phyloP scores from a whole-genome alignment of 768 basidiomycete species.

The Galerina sulciceps region DNA sequence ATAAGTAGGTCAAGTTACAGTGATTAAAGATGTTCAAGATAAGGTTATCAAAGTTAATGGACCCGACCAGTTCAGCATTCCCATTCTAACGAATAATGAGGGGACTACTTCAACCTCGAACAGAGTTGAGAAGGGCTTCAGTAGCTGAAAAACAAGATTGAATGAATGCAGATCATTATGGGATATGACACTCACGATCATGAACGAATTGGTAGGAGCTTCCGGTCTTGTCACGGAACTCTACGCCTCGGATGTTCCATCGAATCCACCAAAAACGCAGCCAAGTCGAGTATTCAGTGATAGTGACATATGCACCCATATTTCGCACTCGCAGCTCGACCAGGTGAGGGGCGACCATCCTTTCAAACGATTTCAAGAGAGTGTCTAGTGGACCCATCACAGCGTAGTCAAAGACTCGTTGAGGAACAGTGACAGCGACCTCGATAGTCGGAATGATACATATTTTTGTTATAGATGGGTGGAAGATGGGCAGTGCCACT shows the following conservation, averaged over 20 bases:
- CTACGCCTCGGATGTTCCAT: conserved; percentile 25
- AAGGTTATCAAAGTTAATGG: no score
- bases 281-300: conserved; percentile 23
- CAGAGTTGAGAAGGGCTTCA: conserved; percentile 21
- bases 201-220: conserved; percentile 13
- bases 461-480: conserved; percentile 43
- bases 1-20: background rate
- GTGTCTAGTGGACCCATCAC: conserved; percentile 45
- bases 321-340: conserved; percentile 44
- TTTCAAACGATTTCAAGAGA: conserved; percentile 40
- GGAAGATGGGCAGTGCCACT: conserved; percentile 25
- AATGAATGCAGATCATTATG: background rate
- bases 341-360: conserved; percentile 34
- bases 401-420: conserved; percentile 38
- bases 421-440: conserved; percentile 38
- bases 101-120: conserved; percentile 10
- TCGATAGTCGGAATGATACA: conserved; percentile 48
- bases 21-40: background rate
- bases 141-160: conserved; percentile 10
- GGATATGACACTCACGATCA: conserved; percentile 20
- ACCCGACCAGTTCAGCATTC: no score
- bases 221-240: conserved; percentile 25
- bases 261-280: conserved; percentile 24
- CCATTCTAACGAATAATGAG: background rate
- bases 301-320: conserved; percentile 34